These are phyloP conservation scores for Trichoderma gamsii DNA, from an alignment of 495 filamentous ascomycete genomes.

Conservation along the genomic window DNA sequence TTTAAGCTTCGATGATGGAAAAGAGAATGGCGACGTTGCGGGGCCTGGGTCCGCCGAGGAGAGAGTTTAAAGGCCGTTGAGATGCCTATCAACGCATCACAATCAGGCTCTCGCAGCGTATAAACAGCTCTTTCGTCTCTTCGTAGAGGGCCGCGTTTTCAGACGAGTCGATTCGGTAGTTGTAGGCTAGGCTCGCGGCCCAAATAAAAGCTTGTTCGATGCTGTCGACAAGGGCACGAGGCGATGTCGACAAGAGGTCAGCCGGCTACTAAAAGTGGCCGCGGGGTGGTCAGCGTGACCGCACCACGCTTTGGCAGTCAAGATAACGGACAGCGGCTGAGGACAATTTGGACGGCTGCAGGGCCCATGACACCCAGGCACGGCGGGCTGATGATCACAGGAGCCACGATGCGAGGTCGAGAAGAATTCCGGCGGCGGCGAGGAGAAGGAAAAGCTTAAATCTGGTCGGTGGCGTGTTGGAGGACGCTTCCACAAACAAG, in stretches of 20 bases:
- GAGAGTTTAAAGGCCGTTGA: conserved; percentile 1
- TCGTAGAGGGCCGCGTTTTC: background rate
- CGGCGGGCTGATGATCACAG: conserved; percentile 8
- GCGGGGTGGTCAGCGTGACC: conserved; percentile 14
- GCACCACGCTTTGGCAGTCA: conserved; percentile 2
- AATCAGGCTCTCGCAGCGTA: background rate
- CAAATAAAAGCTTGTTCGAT: background rate
- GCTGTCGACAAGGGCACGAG: background rate
- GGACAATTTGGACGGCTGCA: background rate
- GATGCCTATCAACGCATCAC: background rate
- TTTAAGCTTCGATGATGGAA: background rate
- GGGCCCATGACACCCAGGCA: conserved; percentile 5
- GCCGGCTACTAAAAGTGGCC: conserved; percentile 3
- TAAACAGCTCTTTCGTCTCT: background rate
- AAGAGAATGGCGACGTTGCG: background rate
- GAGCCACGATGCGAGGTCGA: background rate
- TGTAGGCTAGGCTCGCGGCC: background rate
- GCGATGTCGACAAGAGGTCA: background rate
- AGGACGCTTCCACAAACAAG: background rate
- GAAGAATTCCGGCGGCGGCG: background rate
- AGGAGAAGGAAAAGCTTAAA: background rate
- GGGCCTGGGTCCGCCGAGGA: background rate
- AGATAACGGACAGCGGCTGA: background rate
- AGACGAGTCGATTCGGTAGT: background rate
- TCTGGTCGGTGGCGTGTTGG: background rate